phyloP scores from a whole-genome alignment of 768 basidiomycete species.

The Termitomyces titanicus region DNA sequence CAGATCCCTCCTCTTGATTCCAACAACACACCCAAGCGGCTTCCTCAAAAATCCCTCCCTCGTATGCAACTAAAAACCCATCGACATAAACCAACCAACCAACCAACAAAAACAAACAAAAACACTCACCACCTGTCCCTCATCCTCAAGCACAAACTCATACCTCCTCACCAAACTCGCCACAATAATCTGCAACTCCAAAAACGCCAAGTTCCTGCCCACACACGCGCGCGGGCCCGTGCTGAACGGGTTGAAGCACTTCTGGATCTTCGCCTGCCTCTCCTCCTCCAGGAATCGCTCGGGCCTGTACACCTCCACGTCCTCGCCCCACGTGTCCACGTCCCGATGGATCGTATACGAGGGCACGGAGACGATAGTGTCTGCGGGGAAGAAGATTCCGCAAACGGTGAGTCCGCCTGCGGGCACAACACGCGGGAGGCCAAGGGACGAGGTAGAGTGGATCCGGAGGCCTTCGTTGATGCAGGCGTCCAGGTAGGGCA shows the following conservation, averaged over 20 bases:
- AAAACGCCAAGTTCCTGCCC: conserved; percentile 74
- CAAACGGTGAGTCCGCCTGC: conserved; percentile 64
- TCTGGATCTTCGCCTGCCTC: conserved; percentile 48
- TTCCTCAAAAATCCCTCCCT: conserved; percentile 88
- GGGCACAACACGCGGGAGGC: conserved; percentile 78
- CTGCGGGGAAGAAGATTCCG: conserved; percentile 62
- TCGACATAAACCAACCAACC: conserved; percentile 5
- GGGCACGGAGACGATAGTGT: conserved; percentile 77
- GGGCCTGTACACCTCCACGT: conserved; percentile 69
- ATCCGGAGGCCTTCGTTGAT: conserved; percentile 84
- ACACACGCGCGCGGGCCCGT: conserved; percentile 84
- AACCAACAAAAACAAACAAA: conserved; percentile 8
- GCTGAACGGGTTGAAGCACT: conserved; percentile 84
- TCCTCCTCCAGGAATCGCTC: conserved; percentile 85
- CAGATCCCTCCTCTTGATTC: conserved; percentile 60
- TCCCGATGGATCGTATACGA: conserved; percentile 83
- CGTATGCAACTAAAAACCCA: conserved; percentile 52
- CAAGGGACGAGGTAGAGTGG: conserved; percentile 81
- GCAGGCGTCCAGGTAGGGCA: conserved; percentile 82
- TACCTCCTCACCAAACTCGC: conserved; percentile 78
- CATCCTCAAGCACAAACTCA: conserved; percentile 63
- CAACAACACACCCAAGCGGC: conserved; percentile 69
- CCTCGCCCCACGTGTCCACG: conserved; percentile 69
- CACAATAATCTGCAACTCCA: conserved; percentile 79
- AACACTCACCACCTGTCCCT: conserved; percentile 43